Percentiles rank a stretch among this genome's conserved stretches.
These are phyloP conservation scores for Diplogelasinospora grovesii DNA, from an alignment of 495 filamentous ascomycete species.

Conservation along the genomic window DNA sequence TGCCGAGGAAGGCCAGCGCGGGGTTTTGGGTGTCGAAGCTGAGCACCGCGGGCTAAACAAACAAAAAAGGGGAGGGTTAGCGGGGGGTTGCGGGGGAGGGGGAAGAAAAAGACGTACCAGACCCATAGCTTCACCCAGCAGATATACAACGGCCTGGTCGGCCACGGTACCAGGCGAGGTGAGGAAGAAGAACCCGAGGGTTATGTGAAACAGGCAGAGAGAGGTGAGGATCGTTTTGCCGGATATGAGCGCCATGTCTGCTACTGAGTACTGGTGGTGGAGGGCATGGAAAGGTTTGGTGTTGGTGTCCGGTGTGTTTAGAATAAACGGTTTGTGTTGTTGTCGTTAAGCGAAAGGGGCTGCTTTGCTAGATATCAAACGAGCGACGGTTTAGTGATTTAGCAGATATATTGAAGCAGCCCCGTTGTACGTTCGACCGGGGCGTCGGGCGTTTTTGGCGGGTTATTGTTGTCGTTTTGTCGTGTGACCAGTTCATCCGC, in stretches of 20 bases:
- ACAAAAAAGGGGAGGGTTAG: background rate
- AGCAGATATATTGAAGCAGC: too few species aligned
- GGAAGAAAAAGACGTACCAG: conserved; percentile 46
- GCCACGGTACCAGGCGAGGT: conserved; percentile 60
- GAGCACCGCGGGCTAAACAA: conserved; percentile 36
- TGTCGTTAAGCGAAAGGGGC: too few species aligned
- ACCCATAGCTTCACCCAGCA: conserved; percentile 75
- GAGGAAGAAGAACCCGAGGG: conserved; percentile 76
- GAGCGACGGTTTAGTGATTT: too few species aligned
- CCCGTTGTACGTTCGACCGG: too few species aligned
- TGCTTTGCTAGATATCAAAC: too few species aligned
- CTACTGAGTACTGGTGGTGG: too few species aligned
- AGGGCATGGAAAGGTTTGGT: background rate
- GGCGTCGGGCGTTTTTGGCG: too few species aligned
- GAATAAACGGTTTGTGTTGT: too few species aligned
- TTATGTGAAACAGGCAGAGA: conserved; percentile 73
- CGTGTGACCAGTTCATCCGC: too few species aligned
- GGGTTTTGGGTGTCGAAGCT: conserved; percentile 57
- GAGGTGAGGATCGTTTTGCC: conserved; percentile 69
- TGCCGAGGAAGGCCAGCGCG: conserved; percentile 62
- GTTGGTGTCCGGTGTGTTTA: too few species aligned
- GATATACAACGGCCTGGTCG: conserved; percentile 73
- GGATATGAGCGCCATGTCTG: conserved; percentile 70
- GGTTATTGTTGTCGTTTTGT: too few species aligned
- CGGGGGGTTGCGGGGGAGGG: background rate